phyloP scores from a whole-genome alignment of 2,329 filamentous ascomycete species.

The Fusarium dlaminii region DNA sequence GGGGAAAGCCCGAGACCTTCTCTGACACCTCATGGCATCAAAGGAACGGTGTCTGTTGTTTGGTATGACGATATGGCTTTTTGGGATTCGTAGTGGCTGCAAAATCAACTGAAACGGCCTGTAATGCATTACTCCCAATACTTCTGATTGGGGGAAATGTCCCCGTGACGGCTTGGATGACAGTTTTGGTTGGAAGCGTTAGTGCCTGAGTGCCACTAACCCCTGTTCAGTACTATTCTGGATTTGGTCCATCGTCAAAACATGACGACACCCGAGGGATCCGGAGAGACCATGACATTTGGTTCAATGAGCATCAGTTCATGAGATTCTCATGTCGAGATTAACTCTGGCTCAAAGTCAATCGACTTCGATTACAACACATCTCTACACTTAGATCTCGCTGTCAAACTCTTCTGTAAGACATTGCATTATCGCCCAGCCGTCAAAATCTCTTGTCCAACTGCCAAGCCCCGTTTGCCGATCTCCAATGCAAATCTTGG shows the following conservation, averaged over 20 bases:
- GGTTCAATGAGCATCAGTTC: neutral
- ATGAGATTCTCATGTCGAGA: neutral
- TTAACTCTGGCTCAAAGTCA: neutral
- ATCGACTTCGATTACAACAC: rapidly evolving
- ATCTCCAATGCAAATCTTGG: slow-evolving; percentile 15
- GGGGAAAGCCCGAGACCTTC: slow-evolving; percentile 7
- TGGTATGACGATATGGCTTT: neutral
- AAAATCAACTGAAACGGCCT: neutral
- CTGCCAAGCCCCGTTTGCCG: slow-evolving; percentile 21
- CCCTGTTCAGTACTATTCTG: neutral
- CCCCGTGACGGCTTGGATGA: neutral
- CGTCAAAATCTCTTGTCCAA: neutral
- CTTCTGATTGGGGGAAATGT: slow-evolving; percentile 1
- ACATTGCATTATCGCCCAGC: neutral
- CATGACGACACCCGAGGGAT: slow-evolving; percentile 31
- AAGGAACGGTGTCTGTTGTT: neutral
- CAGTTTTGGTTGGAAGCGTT: neutral
- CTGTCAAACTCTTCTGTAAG: neutral
- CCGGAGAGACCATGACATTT: neutral
- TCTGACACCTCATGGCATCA: neutral
- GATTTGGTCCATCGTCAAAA: neutral
- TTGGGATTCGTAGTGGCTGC: neutral
- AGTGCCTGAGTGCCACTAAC: neutral
- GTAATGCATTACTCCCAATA: too few species aligned
- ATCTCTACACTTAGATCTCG: neutral